Base-by-base conservation (phyloP, 202 grass and related monocot genomes). In the Bolboschoenoplectus hybrid region DNA sequence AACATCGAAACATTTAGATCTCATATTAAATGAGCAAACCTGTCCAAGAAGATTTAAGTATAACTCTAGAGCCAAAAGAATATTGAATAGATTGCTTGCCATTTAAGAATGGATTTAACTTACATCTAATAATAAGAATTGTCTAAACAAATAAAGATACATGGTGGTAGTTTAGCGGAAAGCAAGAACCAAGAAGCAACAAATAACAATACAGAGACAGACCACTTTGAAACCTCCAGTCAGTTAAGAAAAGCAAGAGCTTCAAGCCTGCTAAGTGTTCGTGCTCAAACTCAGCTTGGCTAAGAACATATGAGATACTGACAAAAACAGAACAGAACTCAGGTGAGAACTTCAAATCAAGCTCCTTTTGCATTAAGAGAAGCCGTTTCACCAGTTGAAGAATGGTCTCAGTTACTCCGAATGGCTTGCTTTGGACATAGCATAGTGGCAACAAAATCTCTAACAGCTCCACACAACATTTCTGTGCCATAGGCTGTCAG, bases 211-310 rank as follows among this genome's bases (percentile, higher is more conserved):
- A 77, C 17, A 70, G 55, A 68, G 84, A 81, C 69, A 19, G 81
- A 98, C 96, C 91, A 7, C 87, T 91, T 90, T 94, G 88, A 90
- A 87, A 77, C 89, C 89, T 98, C 91, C 93, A 98, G 17, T 96
- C 90, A 38, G 89, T 88, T 85, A 96, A 82, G 81, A 94, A 92
- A 83, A 82, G 62, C 64, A 96, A 83, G 82, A 96, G 90, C 86
- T 96, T 98, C 89, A 94, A 85, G 57, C 84, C 91, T 58, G 80
- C 84, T 83, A 98, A 69, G 40, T 98, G 96, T 63, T 98, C 96
- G 67, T 94, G 90, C 89, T 96, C 93, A 95, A 96, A 94, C 75
- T 98, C 91, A 19, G 87, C 82, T 63, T 81, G 87, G 80, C 73
- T 87, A 56, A 96, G 91, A 86, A 80, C 88, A 81, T 87, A 88